Conservation (phyloP, 768 basidiomycete genomes). For the Lentinus brumalis region DNA sequence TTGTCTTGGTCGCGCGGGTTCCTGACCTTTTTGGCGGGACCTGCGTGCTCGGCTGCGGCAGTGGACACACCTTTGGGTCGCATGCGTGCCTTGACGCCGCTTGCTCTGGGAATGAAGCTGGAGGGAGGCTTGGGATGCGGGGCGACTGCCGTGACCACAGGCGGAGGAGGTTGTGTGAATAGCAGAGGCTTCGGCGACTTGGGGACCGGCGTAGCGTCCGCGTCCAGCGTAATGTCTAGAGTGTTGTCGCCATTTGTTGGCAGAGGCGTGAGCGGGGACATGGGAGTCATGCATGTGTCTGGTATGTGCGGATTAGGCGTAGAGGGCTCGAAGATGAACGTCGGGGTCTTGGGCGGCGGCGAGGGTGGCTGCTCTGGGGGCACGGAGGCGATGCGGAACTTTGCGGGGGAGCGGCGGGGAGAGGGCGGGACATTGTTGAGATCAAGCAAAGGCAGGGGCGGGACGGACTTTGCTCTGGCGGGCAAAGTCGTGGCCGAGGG, state of each 20-base stretch:
- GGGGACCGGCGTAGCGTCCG: background rate
- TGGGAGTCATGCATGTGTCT: background rate
- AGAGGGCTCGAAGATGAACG: background rate
- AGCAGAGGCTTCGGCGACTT: background rate
- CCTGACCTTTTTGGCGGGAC: background rate
- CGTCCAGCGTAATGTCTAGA: background rate
- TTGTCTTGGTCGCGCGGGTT: background rate
- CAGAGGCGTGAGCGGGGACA: conserved; percentile 12
- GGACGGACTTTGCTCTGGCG: conserved; percentile 19
- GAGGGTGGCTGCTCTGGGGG: conserved; percentile 8
- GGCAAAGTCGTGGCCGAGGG: background rate
- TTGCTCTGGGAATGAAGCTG: background rate
- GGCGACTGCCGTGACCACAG: background rate
- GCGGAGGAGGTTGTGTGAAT: background rate
- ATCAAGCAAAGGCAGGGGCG: conserved; percentile 19
- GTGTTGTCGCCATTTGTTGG: background rate
- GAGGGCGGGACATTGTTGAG: conserved; percentile 21
- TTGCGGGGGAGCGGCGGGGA: conserved; percentile 19
- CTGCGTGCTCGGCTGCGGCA: background rate
- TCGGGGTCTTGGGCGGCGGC: background rate
- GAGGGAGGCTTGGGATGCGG: no score
- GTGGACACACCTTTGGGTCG: background rate
- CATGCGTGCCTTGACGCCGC: background rate
- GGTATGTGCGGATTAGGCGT: background rate
- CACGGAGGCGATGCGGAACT: conserved; percentile 23